Conservation (phyloP, 2,329 filamentous ascomycete species). For the Sarocladiaceae sp. region DNA sequence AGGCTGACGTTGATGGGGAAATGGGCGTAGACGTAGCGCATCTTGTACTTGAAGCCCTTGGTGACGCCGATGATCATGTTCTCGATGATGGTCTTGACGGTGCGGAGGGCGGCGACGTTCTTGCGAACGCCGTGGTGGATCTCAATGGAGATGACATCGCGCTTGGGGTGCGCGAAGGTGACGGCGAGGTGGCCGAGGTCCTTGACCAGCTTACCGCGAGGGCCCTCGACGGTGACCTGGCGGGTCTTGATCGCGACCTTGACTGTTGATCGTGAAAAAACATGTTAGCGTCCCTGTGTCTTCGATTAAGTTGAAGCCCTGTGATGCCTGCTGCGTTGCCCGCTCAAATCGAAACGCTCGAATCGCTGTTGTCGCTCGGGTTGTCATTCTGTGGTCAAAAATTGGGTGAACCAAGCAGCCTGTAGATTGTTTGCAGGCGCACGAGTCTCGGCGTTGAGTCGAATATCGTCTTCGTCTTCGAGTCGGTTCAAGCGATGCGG, state of each 20-base stretch:
- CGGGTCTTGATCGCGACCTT: constrained; percentile 97
- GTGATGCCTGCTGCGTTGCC: not conserved
- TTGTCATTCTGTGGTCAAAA: no score
- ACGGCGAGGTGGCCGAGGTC: constrained; percentile 94
- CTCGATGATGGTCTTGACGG: constrained; percentile 96
- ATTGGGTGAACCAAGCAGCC: no score
- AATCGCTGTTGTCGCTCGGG: no score
- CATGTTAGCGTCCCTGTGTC: constrained; percentile 22
- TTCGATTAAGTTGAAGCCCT: constrained; percentile 2
- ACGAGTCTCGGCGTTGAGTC: no score
- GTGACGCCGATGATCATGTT: constrained; percentile 98
- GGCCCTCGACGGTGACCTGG: constrained; percentile 93
- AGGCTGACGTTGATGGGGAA: constrained; percentile 99
- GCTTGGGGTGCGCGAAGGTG: constrained; percentile 84
- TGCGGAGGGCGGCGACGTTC: constrained; percentile 95
- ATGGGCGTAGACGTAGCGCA: constrained; percentile 99
- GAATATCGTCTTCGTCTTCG: constrained; percentile 1
- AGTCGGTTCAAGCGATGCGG: not conserved
- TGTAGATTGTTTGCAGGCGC: no score
- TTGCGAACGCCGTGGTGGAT: constrained; percentile 98
- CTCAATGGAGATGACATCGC: constrained; percentile 88
- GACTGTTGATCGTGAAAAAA: constrained; percentile 52
- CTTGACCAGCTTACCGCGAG: constrained; percentile 95
- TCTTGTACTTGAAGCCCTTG: constrained; percentile 99
- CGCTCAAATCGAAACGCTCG: not conserved